These are phyloP conservation scores for Paxillus involutus DNA, from an alignment of 768 basidiomycete genomes.

Conservation along the genomic window DNA sequence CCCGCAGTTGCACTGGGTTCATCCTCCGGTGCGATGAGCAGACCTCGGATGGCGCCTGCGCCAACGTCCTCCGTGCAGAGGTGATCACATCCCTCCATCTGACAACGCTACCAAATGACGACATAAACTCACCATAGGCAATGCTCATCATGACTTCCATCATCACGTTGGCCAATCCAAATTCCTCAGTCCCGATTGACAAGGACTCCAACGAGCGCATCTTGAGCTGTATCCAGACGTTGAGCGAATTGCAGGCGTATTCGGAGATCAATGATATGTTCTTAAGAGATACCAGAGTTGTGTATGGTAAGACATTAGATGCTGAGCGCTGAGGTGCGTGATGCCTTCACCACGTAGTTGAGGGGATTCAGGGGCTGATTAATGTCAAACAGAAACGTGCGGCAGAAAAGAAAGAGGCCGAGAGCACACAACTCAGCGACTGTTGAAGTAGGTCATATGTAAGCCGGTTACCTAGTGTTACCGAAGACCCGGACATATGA, in stretches of 20 bases:
- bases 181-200: constrained; percentile 91
- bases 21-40: constrained; percentile 71
- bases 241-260: constrained; percentile 72
- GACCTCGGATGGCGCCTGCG: constrained; percentile 47
- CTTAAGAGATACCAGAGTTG: constrained; percentile 83
- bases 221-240: constrained; percentile 91
- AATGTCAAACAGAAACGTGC: constrained; percentile 70
- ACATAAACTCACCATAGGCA: constrained; percentile 46
- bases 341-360: not conserved
- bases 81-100: constrained; percentile 32
- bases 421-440: constrained; percentile 45
- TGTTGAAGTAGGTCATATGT: too few species aligned
- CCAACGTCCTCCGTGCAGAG: constrained; percentile 85
- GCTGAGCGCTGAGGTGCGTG: constrained; percentile 85
- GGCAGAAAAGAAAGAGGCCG: constrained; percentile 85
- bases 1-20: constrained; percentile 85
- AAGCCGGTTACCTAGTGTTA: too few species aligned
- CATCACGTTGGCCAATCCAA: constrained; percentile 96
- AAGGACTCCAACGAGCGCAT: constrained; percentile 97
- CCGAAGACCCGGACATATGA: too few species aligned
- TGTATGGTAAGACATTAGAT: constrained; percentile 93
- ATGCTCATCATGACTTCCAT: constrained; percentile 99
- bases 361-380: constrained; percentile 1
- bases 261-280: constrained; percentile 67
- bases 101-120: not conserved